These are phyloP conservation scores for Cenchrus americanus DNA, from an alignment of 176 grass and related monocot species.

Conservation along the genomic window DNA sequence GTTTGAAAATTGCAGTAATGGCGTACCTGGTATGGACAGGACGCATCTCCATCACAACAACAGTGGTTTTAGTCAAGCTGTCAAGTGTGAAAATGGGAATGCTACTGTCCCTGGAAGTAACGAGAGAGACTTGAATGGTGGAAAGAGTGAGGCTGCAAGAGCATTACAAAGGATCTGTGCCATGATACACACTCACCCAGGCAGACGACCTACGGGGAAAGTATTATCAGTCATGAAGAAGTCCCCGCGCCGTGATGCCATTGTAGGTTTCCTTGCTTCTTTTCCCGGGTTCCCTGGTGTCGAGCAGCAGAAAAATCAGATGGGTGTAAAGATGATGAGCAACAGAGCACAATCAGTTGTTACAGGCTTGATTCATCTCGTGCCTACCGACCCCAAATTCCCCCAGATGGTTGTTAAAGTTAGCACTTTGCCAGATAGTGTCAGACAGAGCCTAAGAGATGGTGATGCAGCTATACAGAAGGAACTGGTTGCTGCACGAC, in stretches of 20 bases:
- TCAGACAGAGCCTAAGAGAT: constrained; percentile 63
- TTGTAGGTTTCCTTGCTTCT: constrained; percentile 86
- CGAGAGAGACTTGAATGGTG: constrained; percentile 33
- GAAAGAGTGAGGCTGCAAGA: constrained; percentile 57
- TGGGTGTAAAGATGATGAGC: constrained; percentile 52
- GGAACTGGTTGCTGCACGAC: constrained; percentile 76
- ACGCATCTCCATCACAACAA: constrained; percentile 64
- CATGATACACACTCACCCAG: constrained; percentile 68
- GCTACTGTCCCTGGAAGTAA: constrained; percentile 45
- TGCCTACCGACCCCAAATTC: constrained; percentile 80
- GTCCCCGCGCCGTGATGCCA: constrained; percentile 63
- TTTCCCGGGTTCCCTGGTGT: constrained; percentile 51
- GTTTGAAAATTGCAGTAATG: constrained; percentile 49
- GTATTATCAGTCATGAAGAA: constrained; percentile 80
- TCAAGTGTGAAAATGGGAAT: constrained; percentile 59
- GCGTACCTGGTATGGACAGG: constrained; percentile 39
- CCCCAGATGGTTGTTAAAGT: constrained; percentile 73
- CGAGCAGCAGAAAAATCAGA: constrained; percentile 54
- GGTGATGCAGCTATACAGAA: constrained; percentile 58
- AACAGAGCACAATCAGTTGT: constrained; percentile 37
- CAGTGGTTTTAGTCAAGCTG: constrained; percentile 74
- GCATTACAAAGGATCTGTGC: constrained; percentile 71
- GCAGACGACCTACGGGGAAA: constrained; percentile 82
- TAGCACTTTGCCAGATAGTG: constrained; percentile 60
- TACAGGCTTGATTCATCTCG: constrained; percentile 48